These are phyloP conservation scores for Boletus sensibilis DNA, from an alignment of 768 basidiomycete species.

Conservation along the genomic window DNA sequence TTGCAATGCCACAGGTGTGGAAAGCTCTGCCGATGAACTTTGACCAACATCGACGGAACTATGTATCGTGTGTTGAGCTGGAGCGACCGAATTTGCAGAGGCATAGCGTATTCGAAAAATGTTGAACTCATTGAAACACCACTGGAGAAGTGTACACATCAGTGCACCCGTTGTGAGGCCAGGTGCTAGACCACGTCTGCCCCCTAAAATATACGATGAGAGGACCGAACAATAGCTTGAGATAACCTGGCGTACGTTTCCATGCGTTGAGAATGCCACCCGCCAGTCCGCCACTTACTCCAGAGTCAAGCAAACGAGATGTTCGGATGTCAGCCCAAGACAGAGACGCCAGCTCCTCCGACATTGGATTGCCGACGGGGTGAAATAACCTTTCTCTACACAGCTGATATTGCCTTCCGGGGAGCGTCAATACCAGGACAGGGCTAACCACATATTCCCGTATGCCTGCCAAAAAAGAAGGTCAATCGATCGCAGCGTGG, in stretches of 20 bases:
- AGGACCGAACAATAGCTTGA: background rate
- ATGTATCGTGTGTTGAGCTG: background rate
- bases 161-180: conserved; percentile 61
- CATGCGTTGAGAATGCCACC: conserved; percentile 59
- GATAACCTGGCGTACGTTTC: conserved; percentile 46
- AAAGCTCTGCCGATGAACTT: background rate
- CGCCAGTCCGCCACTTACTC: conserved; percentile 66
- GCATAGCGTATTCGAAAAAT: conserved; percentile 60
- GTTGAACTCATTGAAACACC: conserved; percentile 65
- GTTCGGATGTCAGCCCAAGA: conserved; percentile 56
- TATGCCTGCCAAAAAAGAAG: conserved; percentile 45
- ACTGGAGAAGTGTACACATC: conserved; percentile 62
- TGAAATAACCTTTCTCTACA: conserved; percentile 36
- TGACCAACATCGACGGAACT: background rate
- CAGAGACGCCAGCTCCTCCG: conserved; percentile 16
- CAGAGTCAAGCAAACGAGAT: conserved; percentile 65
- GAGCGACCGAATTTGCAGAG: conserved; percentile 28
- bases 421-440: conserved; percentile 44
- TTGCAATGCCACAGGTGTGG: conserved; percentile 5
- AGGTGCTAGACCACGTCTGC: conserved; percentile 52
- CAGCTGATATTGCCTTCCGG: conserved; percentile 47
- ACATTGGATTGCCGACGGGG: conserved; percentile 18
- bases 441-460: conserved; percentile 79
- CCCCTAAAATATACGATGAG: conserved; percentile 45
- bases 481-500: background rate